Percentiles rank a stretch among this genome's conserved stretches.
Evolutionary conservation across 169 alveolate species (phyloP).

Genomic region (Toxoplasma gondii): DNA sequence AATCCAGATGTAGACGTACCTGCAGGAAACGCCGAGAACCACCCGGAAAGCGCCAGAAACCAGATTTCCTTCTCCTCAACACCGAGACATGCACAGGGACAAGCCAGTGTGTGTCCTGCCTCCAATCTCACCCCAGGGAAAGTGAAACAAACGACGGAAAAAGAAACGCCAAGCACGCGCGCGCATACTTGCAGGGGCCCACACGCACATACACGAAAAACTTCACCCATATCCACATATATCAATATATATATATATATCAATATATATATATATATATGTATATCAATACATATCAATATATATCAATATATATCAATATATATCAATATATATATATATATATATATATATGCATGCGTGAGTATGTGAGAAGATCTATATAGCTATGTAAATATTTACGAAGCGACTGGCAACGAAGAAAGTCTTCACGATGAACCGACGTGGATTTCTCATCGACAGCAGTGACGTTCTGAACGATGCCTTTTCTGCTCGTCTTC

Average conservation of each 20-base stretch:
- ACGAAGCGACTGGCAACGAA: no score
- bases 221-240: not conserved
- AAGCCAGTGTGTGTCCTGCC: no score
- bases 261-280: not conserved
- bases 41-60: not conserved
- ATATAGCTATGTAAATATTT: not conserved
- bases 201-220: not conserved
- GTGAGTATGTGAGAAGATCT: not conserved
- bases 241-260: not conserved
- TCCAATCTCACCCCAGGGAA: no score
- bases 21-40: slow-evolving; percentile 39
- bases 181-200: no score
- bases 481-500: no score
- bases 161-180: no score
- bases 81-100: no score
- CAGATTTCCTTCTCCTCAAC: not conserved
- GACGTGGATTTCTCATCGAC: no score
- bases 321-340: not conserved
- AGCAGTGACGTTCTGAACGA: no score
- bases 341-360: not conserved
- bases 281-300: not conserved
- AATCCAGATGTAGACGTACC: slow-evolving; percentile 94
- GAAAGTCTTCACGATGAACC: no score
- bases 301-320: not conserved
- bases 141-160: no score